phyloP scores from a whole-genome alignment of 805 yeast genomes.

The Candida saitoana region DNA sequence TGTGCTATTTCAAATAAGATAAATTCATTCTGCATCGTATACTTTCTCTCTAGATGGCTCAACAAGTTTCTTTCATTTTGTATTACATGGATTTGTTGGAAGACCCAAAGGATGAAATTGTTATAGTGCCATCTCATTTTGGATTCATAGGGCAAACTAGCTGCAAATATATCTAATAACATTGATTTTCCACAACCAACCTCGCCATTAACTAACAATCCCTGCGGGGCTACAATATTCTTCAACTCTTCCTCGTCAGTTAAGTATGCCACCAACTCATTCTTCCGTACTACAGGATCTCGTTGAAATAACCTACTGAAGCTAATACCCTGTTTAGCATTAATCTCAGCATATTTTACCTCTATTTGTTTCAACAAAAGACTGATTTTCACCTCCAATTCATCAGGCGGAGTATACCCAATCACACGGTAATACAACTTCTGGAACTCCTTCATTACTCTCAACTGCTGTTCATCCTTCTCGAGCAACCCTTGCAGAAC shows the following conservation, averaged over 20 bases:
- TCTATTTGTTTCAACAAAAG: conserved; percentile 32
- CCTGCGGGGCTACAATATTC: conserved; percentile 58
- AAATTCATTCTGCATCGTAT: conserved; percentile 55
- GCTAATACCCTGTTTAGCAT: conserved; percentile 12
- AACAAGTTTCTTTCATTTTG: conserved; percentile 39
- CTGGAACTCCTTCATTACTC: conserved; percentile 61
- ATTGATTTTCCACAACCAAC: conserved; percentile 75
- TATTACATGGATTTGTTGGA: conserved; percentile 54
- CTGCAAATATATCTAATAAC: conserved; percentile 70
- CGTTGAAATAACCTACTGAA: conserved; percentile 23
- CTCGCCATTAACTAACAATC: conserved; percentile 58
- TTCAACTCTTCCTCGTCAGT: conserved; percentile 59
- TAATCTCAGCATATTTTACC: conserved; percentile 24
- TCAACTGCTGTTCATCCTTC: conserved; percentile 56
- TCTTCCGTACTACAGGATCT: conserved; percentile 27
- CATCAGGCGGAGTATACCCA: conserved; percentile 56
- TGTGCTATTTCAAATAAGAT: conserved; percentile 64
- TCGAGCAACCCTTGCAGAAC: conserved; percentile 48
- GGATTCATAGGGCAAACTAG: conserved; percentile 55
- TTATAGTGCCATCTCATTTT: conserved; percentile 71
- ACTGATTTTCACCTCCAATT: conserved; percentile 42
- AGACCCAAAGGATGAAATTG: conserved; percentile 66
- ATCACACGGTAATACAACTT: conserved; percentile 53
- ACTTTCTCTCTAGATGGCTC: conserved; percentile 17
- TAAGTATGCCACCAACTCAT: conserved; percentile 46